Conservation (phyloP, 2,329 filamentous ascomycete genomes). For the Fusarium guadeloupense region DNA sequence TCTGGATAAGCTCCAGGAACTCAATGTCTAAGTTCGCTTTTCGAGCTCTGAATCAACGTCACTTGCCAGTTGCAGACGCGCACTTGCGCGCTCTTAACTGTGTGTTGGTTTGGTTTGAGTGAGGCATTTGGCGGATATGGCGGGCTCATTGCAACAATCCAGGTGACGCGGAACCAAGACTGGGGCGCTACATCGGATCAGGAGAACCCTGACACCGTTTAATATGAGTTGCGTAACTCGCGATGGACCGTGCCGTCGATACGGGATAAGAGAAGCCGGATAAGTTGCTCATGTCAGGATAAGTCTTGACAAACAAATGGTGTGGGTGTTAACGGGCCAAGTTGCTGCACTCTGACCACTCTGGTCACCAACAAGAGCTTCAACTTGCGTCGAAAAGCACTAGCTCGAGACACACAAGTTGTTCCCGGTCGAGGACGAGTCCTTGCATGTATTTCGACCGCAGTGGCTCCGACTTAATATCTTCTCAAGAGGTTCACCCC, state of each 20-base stretch:
- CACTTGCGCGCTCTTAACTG: constrained; percentile 17
- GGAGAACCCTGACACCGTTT: constrained; percentile 11
- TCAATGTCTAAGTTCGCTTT: constrained; percentile 21
- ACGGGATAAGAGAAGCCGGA: constrained; percentile 11
- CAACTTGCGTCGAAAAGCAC: constrained; percentile 15
- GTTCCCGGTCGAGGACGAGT: constrained; percentile 15
- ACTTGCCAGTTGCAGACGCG: constrained; percentile 21
- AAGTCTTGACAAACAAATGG: constrained; percentile 25
- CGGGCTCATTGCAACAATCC: not conserved
- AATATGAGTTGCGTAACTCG: constrained; percentile 4
- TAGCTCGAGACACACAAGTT: constrained; percentile 14
- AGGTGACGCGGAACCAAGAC: not conserved
- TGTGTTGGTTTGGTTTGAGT: not conserved
- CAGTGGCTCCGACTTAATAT: constrained; percentile 15
- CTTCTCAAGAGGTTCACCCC: constrained; percentile 10
- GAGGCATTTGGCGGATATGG: constrained; percentile 1
- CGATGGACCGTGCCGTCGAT: constrained; percentile 17
- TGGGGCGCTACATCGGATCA: constrained; percentile 3
- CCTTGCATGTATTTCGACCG: constrained; percentile 15
- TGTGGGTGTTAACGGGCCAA: constrained; percentile 31
- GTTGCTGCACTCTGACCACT: constrained; percentile 28
- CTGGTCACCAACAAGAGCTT: constrained; percentile 39
- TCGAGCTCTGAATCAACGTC: constrained; percentile 26
- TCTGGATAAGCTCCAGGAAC: constrained; percentile 32
- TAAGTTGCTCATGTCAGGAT: constrained; percentile 13